phyloP scores from a whole-genome alignment of 495 filamentous ascomycete species.

The Lepidopterella palustris region DNA sequence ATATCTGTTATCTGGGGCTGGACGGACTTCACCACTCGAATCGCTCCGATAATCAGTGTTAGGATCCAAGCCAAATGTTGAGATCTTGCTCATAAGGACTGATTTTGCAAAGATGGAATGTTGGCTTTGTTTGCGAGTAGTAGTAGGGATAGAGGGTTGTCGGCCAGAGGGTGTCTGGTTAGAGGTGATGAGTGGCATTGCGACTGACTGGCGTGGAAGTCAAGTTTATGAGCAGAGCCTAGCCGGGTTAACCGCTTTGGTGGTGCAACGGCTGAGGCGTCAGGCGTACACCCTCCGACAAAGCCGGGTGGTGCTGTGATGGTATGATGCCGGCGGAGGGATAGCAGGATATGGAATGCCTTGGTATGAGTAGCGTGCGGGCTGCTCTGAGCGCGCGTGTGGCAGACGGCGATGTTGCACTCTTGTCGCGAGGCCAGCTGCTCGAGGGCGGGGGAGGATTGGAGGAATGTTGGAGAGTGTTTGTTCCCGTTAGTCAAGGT shows the following conservation, averaged over 20 bases:
- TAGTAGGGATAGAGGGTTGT: conserved; percentile 2
- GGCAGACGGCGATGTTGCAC: no score
- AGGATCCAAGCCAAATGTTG: conserved; percentile 22
- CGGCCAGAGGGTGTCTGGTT: conserved; percentile 1
- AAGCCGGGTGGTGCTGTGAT: not conserved
- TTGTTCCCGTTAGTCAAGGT: no score
- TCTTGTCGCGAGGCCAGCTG: not conserved
- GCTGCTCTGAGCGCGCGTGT: no score
- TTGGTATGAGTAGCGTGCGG: no score
- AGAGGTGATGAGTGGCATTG: not conserved
- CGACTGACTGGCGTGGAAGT: no score
- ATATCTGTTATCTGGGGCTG: not conserved
- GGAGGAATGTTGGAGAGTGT: not conserved
- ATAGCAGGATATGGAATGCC: not conserved
- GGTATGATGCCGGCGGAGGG: not conserved
- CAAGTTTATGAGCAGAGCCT: no score
- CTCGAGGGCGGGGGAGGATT: not conserved
- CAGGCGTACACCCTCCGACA: not conserved
- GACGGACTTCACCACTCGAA: not conserved
- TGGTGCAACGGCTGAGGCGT: not conserved
- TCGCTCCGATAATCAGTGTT: not conserved
- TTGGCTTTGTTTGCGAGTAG: conserved; percentile 25
- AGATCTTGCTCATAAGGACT: conserved; percentile 50
- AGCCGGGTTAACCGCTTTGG: not conserved
- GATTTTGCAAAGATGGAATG: conserved; percentile 48